Evolutionary conservation across 257 asterid genomes (phyloP).

Genomic region (Solanum pinnatisectum): DNA sequence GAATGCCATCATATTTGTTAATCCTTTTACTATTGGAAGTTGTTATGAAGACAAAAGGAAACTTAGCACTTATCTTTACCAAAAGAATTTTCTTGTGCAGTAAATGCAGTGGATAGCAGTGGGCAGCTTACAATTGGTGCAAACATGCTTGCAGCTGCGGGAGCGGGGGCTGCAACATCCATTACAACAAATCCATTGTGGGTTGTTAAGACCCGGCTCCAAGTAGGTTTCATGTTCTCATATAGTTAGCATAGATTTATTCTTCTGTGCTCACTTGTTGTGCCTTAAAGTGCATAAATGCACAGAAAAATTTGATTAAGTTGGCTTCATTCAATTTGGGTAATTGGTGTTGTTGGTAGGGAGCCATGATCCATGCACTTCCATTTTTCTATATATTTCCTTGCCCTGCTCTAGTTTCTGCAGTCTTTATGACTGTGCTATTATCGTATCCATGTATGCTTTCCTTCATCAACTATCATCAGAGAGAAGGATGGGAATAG

Average conservation of each 20-base stretch:
- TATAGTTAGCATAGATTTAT: background rate
- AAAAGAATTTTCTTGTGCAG: background rate
- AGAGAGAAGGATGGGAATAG: background rate
- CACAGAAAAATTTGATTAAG: background rate
- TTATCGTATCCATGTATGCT: background rate
- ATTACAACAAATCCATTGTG: conserved; percentile 76
- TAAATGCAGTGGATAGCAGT: conserved; percentile 40
- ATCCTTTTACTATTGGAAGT: background rate
- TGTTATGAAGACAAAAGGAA: background rate
- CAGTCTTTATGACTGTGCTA: background rate
- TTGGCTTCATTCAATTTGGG: background rate
- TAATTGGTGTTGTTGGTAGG: background rate
- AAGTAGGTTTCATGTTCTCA: conserved; percentile 44
- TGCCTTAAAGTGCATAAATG: background rate
- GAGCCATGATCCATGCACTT: background rate
- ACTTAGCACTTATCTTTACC: background rate
- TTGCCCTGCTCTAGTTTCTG: background rate
- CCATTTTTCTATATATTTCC: background rate
- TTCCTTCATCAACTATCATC: background rate
- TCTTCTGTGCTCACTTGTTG: background rate
- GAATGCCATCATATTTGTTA: background rate
- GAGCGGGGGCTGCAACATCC: conserved; percentile 91
- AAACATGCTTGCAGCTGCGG: conserved; percentile 85
- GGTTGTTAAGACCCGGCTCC: conserved; percentile 95
- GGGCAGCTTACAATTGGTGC: conserved; percentile 61